Base-by-base conservation (phyloP, 1,139 yeast species). In the Protomyces arabidopsidicola region DNA sequence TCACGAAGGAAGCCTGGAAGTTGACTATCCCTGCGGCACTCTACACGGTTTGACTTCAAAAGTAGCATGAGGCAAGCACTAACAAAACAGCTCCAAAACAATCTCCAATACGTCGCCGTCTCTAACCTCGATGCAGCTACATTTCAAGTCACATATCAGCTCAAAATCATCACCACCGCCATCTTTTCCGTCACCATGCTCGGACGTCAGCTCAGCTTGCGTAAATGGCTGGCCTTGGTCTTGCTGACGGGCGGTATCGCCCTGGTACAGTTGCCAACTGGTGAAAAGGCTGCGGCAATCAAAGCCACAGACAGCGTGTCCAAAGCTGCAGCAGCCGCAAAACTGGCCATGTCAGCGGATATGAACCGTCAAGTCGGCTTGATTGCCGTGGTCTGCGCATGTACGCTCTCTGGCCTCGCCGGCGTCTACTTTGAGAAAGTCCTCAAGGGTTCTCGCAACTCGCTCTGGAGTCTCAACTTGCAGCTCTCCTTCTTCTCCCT, bases 351-450 rank as follows among this genome's bases (percentile, higher is more conserved):
- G 16, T 8, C 9, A 14, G 14, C 45, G 2, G 51, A 18, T 18
- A 55, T 64, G 65, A 57, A 64, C 36, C 55, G 59, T n/a, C 36
- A 53, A 36, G 42, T 74, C 4, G 79, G 79, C 4, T 69, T 77
- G 16, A 63, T 74, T n/a, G 77, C 79, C 8, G 79, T 77, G 14
- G 67, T 72, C 3, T 66, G 74, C 38, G 79, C 79, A 6, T 77
- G 79, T 65, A 66, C 75, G 10, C 68, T 76, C 55, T 72, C 76
- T 24, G 79, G 79, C 9, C 70, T 77, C 56, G 80, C 79, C 2
- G 80, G 79, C 24, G 77, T 77, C 50, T 77, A 77, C 70, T 76
- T 77, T 70, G 79, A 77, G 65, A 76, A 76, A 67, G 79, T 76
- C 12, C 72, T 77, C 60, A 77, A 77, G 68, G 78, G 77, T 12